Conservation (phyloP, 2,329 filamentous ascomycete species). For the Colletotrichum chlorophyti region DNA sequence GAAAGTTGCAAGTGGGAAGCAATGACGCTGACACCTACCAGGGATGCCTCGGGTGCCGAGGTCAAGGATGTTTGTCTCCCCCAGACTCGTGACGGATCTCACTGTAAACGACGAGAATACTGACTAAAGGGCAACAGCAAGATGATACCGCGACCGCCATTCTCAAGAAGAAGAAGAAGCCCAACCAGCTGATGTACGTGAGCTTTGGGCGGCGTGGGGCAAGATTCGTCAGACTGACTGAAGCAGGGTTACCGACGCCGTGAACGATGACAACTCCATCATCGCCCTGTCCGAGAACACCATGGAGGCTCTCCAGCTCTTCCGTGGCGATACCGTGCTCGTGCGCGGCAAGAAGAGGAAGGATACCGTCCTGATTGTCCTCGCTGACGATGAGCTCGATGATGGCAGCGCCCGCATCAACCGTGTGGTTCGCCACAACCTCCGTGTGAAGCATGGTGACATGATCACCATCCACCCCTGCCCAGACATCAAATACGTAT, state of each 20-base stretch:
- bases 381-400: conserved; percentile 97
- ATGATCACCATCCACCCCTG: conserved; percentile 97
- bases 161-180: conserved; percentile 99
- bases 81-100: conserved; percentile 26
- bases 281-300: conserved; percentile 98
- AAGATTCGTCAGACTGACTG: conserved; percentile 16
- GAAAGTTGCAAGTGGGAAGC: conserved; percentile 2
- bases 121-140: conserved; percentile 61
- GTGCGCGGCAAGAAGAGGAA: conserved; percentile 99
- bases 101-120: conserved; percentile 33
- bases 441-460: conserved; percentile 97
- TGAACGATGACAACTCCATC: conserved; percentile 99
- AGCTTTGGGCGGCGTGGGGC: not conserved
- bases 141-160: conserved; percentile 96
- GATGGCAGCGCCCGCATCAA: conserved; percentile 98
- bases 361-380: conserved; percentile 96
- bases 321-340: conserved; percentile 97
- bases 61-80: conserved; percentile 74
- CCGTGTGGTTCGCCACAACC: conserved; percentile 97
- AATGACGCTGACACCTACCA: conserved; percentile 53
- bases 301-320: conserved; percentile 97
- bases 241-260: conserved; percentile 90
- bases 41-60: conserved; percentile 89
- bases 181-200: conserved; percentile 93
- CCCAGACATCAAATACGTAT: conserved; percentile 99